Evolutionary conservation across 768 basidiomycete species (phyloP).

Genomic region (Pleurotus tuber-regium): DNA sequence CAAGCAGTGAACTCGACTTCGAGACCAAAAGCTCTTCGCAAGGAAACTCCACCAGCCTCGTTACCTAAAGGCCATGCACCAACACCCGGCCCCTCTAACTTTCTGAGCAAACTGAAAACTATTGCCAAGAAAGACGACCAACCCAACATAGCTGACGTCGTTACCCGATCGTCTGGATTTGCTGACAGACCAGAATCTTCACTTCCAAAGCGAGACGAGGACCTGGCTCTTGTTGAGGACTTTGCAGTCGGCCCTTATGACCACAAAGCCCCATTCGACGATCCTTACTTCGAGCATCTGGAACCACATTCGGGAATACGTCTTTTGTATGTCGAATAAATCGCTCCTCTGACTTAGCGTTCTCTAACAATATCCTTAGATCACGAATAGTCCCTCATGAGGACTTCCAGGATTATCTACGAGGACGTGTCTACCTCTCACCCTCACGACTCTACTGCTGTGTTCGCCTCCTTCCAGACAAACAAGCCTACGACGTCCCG

Average conservation of each 20-base stretch:
- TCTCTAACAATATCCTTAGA: slow-evolving; percentile 34
- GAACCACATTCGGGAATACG: slow-evolving; percentile 93
- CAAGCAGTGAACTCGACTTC: background rate
- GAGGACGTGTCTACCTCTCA: slow-evolving; percentile 82
- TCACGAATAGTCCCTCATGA: slow-evolving; percentile 73
- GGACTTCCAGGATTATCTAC: slow-evolving; percentile 76
- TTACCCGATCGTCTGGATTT: slow-evolving; percentile 27
- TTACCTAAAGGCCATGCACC: slow-evolving; percentile 13
- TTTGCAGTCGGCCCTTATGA: slow-evolving; percentile 77
- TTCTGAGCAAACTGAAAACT: slow-evolving; percentile 49
- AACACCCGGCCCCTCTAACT: slow-evolving; percentile 47
- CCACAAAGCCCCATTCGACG: slow-evolving; percentile 66
- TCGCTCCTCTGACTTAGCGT: background rate
- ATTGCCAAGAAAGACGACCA: slow-evolving; percentile 20
- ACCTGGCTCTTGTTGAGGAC: slow-evolving; percentile 71
- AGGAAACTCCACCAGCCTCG: background rate
- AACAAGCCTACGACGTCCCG: slow-evolving; percentile 87
- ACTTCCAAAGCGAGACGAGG: slow-evolving; percentile 48
- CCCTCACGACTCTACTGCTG: slow-evolving; percentile 89
- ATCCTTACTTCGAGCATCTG: slow-evolving; percentile 71
- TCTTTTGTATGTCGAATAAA: slow-evolving; percentile 58
- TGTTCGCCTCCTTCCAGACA: slow-evolving; percentile 71
- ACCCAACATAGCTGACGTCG: slow-evolving; percentile 1
- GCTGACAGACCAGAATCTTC: slow-evolving; percentile 30
- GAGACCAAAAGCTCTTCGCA: background rate